Percentiles rank a stretch among this genome's conserved stretches.
Evolutionary conservation across 306 rosid genomes (phyloP).

Genomic region (Arachis hypogaea): DNA sequence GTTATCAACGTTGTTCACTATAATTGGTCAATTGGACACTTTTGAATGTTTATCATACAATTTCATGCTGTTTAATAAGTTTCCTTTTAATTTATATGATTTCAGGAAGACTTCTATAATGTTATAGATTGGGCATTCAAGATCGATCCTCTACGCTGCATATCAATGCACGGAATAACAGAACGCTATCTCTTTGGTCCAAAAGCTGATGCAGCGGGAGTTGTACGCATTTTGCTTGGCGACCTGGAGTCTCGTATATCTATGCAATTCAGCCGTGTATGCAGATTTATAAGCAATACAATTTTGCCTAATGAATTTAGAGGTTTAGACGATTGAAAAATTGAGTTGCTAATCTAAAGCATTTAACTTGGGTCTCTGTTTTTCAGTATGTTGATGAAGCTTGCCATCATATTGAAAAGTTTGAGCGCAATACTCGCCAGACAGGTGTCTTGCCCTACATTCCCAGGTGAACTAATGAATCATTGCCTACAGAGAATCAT

Average conservation of each 20-base stretch:
- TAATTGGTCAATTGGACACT: constrained; percentile 35
- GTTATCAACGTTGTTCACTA: constrained; percentile 20
- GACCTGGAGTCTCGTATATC: constrained; percentile 87
- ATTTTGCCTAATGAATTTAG: constrained; percentile 30
- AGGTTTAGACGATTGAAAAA: constrained; percentile 36
- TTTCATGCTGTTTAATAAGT: constrained; percentile 4
- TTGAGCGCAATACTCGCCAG: constrained; percentile 85
- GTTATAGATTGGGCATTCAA: constrained; percentile 97
- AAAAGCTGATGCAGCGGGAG: constrained; percentile 95
- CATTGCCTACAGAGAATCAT: neutral
- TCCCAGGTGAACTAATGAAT: constrained; percentile 64
- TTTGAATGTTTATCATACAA: neutral
- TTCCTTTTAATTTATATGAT: constrained; percentile 35
- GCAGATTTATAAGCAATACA: constrained; percentile 39
- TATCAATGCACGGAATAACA: constrained; percentile 97
- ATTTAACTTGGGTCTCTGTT: constrained; percentile 35
- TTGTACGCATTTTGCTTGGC: constrained; percentile 86
- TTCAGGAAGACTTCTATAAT: constrained; percentile 91
- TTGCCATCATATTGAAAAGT: constrained; percentile 90
- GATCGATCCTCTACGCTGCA: constrained; percentile 92
- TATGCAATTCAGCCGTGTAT: constrained; percentile 75
- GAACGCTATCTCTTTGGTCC: constrained; percentile 92
- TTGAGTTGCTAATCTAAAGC: constrained; percentile 35
- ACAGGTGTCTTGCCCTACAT: constrained; percentile 83
- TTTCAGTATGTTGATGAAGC: constrained; percentile 92